Evolutionary conservation across 306 rosid species (phyloP).

Genomic region (Cicer judaicum): DNA sequence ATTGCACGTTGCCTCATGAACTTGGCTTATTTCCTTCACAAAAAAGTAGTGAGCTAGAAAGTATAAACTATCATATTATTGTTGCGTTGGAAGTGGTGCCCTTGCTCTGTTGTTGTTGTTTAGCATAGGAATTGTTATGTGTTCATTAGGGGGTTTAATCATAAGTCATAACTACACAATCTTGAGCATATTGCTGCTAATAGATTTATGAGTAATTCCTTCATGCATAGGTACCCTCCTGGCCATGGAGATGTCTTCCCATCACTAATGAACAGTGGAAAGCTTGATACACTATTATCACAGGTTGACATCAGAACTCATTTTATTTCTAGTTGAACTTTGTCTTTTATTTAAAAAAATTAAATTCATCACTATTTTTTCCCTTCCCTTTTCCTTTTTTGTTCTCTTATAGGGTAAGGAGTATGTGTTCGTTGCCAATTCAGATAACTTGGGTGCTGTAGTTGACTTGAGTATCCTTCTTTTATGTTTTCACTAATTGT

Average conservation of each 20-base stretch:
- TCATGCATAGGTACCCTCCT: conserved; percentile 86
- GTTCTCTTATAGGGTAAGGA: conserved; percentile 80
- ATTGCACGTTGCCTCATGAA: conserved; percentile 1
- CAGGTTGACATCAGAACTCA: conserved; percentile 60
- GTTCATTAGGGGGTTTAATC: conserved; percentile 19
- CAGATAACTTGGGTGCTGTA: conserved; percentile 93
- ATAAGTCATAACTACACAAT: background rate
- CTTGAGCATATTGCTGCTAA: background rate
- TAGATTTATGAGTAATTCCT: conserved; percentile 38
- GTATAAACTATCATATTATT: background rate
- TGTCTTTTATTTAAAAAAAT: conserved; percentile 32
- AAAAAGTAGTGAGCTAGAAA: conserved; percentile 3
- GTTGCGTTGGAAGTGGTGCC: conserved; percentile 8
- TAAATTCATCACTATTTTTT: conserved; percentile 9
- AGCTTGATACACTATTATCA: conserved; percentile 83
- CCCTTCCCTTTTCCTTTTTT: conserved; percentile 39
- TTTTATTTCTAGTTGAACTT: conserved; percentile 39
- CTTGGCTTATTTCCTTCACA: background rate
- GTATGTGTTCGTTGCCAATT: conserved; percentile 87
- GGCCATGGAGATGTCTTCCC: conserved; percentile 99
- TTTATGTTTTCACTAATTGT: conserved; percentile 32
- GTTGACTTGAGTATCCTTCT: conserved; percentile 97
- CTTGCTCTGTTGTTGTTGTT: conserved; percentile 7
- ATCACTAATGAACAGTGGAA: conserved; percentile 83
- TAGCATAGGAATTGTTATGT: conserved; percentile 2